Evolutionary conservation across 306 rosid genomes (phyloP).

Genomic region (Vigna radiata): DNA sequence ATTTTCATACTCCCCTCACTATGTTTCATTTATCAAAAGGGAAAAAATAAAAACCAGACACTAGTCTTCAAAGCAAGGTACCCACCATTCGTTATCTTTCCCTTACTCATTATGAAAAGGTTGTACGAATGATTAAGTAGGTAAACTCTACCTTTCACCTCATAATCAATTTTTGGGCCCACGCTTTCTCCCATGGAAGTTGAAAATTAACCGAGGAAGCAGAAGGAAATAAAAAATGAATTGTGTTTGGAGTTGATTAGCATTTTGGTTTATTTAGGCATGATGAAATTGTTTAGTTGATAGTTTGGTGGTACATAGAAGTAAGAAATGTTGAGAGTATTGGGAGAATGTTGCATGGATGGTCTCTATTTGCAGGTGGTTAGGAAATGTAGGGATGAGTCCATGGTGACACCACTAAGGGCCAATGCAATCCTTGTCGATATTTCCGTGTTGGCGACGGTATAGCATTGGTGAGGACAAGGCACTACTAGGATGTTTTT

Average conservation of each 20-base stretch:
- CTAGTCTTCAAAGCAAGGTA: conserved; percentile 21
- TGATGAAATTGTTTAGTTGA: conserved; percentile 24
- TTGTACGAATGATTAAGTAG: conserved; percentile 25
- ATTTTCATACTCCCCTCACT: not conserved
- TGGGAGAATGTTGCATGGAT: conserved; percentile 46
- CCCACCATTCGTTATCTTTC: conserved; percentile 41
- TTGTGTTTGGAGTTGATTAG: not conserved
- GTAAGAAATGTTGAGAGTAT: conserved; percentile 16
- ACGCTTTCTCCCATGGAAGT: not conserved
- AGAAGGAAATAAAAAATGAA: not conserved
- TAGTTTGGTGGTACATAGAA: conserved; percentile 22
- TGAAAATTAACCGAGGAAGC: not conserved
- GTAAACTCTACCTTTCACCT: conserved; percentile 37
- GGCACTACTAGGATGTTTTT: conserved; percentile 12
- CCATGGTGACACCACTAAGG: conserved; percentile 31
- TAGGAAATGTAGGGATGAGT: conserved; percentile 24
- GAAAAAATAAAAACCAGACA: not conserved
- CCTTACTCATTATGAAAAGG: conserved; percentile 23
- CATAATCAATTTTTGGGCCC: conserved; percentile 1
- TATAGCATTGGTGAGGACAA: conserved; percentile 24
- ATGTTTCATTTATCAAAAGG: not conserved
- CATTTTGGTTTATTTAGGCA: conserved; percentile 16
- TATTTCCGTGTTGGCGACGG: conserved; percentile 25
- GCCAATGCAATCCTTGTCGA: conserved; percentile 32
- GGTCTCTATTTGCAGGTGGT: conserved; percentile 39